Conservation (phyloP, 345 rosid genomes). For the Pelargonium nanum region DNA sequence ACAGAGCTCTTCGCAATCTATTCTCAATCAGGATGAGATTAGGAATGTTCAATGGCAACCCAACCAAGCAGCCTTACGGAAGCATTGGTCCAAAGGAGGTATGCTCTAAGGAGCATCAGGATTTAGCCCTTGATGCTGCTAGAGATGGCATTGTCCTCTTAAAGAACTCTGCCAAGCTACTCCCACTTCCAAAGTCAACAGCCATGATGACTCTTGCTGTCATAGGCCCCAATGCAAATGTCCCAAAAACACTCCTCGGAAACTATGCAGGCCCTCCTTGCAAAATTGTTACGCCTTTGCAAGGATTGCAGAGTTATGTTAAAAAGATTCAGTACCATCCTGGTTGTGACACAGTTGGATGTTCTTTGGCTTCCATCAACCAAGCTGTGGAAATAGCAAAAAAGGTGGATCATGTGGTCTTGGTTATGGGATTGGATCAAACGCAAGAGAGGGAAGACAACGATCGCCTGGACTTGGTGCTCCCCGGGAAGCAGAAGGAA, state of each 20-base stretch:
- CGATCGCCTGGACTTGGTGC: constrained; percentile 57
- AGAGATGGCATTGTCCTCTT: constrained; percentile 78
- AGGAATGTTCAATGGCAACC: constrained; percentile 79
- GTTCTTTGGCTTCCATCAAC: constrained; percentile 41
- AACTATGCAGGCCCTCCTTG: constrained; percentile 86
- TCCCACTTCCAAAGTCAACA: constrained; percentile 43
- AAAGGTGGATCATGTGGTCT: constrained; percentile 50
- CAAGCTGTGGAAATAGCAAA: constrained; percentile 45
- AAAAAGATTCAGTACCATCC: constrained; percentile 31
- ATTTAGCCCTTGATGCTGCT: constrained; percentile 77
- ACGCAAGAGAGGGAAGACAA: constrained; percentile 63
- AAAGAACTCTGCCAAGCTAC: constrained; percentile 47
- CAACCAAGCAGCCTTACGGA: constrained; percentile 44
- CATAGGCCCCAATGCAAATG: constrained; percentile 78
- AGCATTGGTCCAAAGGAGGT: constrained; percentile 47
- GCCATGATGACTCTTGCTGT: constrained; percentile 46
- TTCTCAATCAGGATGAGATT: constrained; percentile 73
- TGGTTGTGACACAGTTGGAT: constrained; percentile 62
- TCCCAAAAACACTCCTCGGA: constrained; percentile 47
- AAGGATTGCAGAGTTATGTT: constrained; percentile 44
- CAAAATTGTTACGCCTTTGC: constrained; percentile 44
- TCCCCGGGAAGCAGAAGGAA: constrained; percentile 70
- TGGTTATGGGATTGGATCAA: constrained; percentile 82
- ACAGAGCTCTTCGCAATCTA: constrained; percentile 70
- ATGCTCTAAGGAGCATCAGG: constrained; percentile 64